Conservation (phyloP, 306 rosid genomes). For the Cucumis cinereus region DNA sequence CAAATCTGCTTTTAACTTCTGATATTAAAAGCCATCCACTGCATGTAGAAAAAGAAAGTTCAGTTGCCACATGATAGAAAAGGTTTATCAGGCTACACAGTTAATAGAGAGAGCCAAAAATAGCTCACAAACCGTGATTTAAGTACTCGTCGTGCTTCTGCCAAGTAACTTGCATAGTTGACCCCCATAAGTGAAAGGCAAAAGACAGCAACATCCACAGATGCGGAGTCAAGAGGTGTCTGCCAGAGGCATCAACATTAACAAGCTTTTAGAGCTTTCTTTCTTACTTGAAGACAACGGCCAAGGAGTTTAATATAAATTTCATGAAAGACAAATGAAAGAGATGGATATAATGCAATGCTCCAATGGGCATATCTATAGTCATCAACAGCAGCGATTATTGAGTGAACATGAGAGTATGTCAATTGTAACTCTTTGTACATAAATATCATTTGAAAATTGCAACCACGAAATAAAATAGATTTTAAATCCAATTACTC, state of each 20-base stretch:
- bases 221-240: constrained; percentile 52
- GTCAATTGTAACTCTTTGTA: neutral
- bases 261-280: neutral
- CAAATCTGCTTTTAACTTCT: constrained; percentile 93
- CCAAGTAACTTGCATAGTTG: constrained; percentile 51
- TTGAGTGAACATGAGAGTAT: neutral
- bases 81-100: neutral
- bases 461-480: neutral
- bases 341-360: neutral
- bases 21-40: constrained; percentile 94
- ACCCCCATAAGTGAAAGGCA: constrained; percentile 94
- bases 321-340: neutral
- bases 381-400: neutral
- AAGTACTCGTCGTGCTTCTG: constrained; percentile 75
- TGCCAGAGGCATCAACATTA: constrained; percentile 23
- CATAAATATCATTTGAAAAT: neutral
- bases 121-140: constrained; percentile 43
- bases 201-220: constrained; percentile 72
- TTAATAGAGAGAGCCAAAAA: neutral
- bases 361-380: neutral
- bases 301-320: neutral
- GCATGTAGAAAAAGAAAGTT: constrained; percentile 17
- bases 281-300: neutral
- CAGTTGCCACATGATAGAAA: constrained; percentile 5
- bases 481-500: neutral